Percentiles rank a stretch among this genome's conserved stretches.
Conservation (phyloP, 345 rosid genomes). For the Syzygium grande region DNA sequence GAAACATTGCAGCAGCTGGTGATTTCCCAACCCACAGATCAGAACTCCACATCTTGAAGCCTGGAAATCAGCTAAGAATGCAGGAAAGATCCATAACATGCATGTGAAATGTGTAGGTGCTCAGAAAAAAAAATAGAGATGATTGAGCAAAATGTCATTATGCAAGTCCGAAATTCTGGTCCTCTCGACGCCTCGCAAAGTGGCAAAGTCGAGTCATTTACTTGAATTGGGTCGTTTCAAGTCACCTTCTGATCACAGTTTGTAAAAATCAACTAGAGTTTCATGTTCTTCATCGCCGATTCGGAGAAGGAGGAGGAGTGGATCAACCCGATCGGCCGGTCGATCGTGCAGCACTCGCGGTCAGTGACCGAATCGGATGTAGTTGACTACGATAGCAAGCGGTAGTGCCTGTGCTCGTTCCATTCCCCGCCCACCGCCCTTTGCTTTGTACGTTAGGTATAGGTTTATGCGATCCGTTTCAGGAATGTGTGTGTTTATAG, state of each 20-base stretch:
- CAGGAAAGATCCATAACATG: not conserved
- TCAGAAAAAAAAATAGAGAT: not conserved
- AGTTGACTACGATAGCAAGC: constrained; percentile 44
- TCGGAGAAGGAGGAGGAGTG: constrained; percentile 82
- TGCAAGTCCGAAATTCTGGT: not conserved
- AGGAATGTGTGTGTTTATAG: not conserved
- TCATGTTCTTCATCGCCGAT: constrained; percentile 70
- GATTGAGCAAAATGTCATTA: not conserved
- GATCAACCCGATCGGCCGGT: constrained; percentile 82
- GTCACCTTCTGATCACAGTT: not conserved
- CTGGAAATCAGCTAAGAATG: not conserved
- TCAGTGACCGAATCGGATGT: constrained; percentile 81
- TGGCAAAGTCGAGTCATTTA: not conserved
- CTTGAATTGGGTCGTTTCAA: not conserved
- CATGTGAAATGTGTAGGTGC: not conserved
- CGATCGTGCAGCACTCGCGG: constrained; percentile 74
- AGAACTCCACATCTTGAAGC: not conserved
- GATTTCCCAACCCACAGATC: not conserved
- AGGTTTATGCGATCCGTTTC: not conserved
- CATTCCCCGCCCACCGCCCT: too few relatives aligned
- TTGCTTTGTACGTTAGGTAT: not conserved
- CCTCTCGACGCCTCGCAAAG: not conserved
- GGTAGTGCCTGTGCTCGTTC: not conserved
- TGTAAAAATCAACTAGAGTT: not conserved
- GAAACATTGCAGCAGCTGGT: not conserved